Percentiles rank a stretch among this genome's conserved stretches.
Conservation (phyloP, 2,329 filamentous ascomycete species). For the Neofusicoccum ribis region DNA sequence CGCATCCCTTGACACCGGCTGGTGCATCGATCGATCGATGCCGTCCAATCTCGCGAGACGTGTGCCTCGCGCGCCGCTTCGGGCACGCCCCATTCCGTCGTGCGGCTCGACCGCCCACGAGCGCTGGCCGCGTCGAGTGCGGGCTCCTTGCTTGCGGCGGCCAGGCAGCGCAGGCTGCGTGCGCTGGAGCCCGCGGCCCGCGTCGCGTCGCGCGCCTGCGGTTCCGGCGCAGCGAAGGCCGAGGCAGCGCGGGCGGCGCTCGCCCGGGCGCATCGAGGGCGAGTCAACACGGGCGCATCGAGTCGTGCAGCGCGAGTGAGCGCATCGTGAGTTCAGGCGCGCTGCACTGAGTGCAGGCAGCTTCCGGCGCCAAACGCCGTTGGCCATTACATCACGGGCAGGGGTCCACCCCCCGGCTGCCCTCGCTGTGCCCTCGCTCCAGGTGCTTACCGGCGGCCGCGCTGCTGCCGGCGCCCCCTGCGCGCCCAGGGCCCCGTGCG, state of each 20-base stretch:
- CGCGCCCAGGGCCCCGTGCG: background rate
- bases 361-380: constrained; percentile 15
- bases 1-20: constrained; percentile 11
- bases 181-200: background rate
- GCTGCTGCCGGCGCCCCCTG: constrained; percentile 3
- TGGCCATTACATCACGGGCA: constrained; percentile 20
- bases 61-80: constrained; percentile 18
- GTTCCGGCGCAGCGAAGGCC: constrained; percentile 1
- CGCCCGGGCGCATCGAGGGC: background rate
- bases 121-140: background rate
- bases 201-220: background rate
- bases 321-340: constrained; percentile 11
- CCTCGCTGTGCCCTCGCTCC: constrained; percentile 5
- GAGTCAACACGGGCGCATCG: constrained; percentile 7
- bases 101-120: constrained; percentile 17
- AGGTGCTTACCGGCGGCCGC: constrained; percentile 6
- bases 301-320: constrained; percentile 4
- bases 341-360: constrained; percentile 7
- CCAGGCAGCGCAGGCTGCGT: background rate
- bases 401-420: constrained; percentile 1
- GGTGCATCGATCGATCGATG: constrained; percentile 21
- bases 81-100: constrained; percentile 16
- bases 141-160: constrained; percentile 12
- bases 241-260: background rate
- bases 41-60: constrained; percentile 8